Percentiles rank a stretch among this genome's conserved stretches.
Conservation (phyloP, 2,329 filamentous ascomycete genomes). For the Ploettnerulaceae sp. region DNA sequence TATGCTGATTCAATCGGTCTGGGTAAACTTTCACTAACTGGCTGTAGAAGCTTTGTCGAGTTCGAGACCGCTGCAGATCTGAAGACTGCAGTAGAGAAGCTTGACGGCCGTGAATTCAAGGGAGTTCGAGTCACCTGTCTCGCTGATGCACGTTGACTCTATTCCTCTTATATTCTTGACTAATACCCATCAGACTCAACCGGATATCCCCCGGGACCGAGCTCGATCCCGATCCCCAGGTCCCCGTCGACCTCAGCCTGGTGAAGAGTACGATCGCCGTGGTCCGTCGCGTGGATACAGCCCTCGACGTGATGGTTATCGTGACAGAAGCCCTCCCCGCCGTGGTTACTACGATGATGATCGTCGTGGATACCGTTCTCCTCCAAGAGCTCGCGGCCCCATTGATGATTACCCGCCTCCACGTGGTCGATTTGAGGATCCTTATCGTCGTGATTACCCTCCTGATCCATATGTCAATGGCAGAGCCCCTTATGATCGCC, state of each 20-base stretch:
- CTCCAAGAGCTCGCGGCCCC: slow-evolving; percentile 65
- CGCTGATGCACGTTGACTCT: slow-evolving; percentile 64
- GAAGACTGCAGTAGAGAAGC: slow-evolving; percentile 87
- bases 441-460: slow-evolving; percentile 66
- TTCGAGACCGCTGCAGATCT: slow-evolving; percentile 91
- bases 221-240: slow-evolving; percentile 76
- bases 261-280: slow-evolving; percentile 81
- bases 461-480: slow-evolving; percentile 54
- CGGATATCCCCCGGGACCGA: slow-evolving; percentile 63
- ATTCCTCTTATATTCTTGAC: slow-evolving; percentile 24
- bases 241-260: slow-evolving; percentile 64
- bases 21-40: slow-evolving; percentile 15
- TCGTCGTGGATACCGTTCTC: slow-evolving; percentile 71
- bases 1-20: slow-evolving; percentile 44
- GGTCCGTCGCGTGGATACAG: slow-evolving; percentile 78
- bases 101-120: slow-evolving; percentile 91
- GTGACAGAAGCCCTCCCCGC: slow-evolving; percentile 75
- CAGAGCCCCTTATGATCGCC: slow-evolving; percentile 46
- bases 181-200: slow-evolving; percentile 58
- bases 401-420: slow-evolving; percentile 74
- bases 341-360: slow-evolving; percentile 86
- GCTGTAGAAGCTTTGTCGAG: slow-evolving; percentile 75
- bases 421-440: slow-evolving; percentile 68
- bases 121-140: slow-evolving; percentile 79
- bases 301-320: slow-evolving; percentile 75